Evolutionary conservation across 2,329 filamentous ascomycete genomes (phyloP), one percentile per base, ranked within the genome.

Genomic region (Clarireedia sp.): DNA sequence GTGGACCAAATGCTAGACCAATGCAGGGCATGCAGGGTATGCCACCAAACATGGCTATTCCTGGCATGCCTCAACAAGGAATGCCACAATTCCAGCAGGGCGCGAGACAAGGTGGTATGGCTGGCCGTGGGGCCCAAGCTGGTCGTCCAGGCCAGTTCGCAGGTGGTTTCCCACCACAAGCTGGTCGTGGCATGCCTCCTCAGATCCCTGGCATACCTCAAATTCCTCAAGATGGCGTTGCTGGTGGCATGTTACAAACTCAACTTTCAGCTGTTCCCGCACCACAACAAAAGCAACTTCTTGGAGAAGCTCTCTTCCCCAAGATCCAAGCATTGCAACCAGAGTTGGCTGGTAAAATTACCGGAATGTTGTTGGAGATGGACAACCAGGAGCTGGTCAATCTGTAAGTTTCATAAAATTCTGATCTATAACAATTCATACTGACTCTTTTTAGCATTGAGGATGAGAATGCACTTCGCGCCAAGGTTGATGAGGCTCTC

Each of bases 281-380:
- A 40, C 79, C 80, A 48, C 89, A 95, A 77, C 94, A 97, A 81
- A 99, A 99, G 85, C 94, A 99, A 81, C 89, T 97, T 74, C 85
- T 99, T 54, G 94, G 94, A 72, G 94, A 99, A 78, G 86, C 90
- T 66, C 87, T 99, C 67, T 99, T 97, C 82, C 94, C 94, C 70
- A 99, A 97, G 87, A 97, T 99, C 69, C 85, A 91, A 73, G 84
- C 83, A 64, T 86, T 96, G 75, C 94, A 99, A 78, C 88, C 90
- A 58, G 91, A 96, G 68, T 81, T 99, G 68, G 94, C 94, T 60
- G 94, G 94, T 71, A 99, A 99, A 86, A 97, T 99, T 73, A 99
- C 94, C 60, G 94, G 94, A 76, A 99, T 99, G 94, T 87, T 99
- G 68, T 77, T 99, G 67, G 94, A 99, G 82, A 99, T 99, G 94